These are phyloP conservation scores for Mycocentrospora acerina DNA, from an alignment of 2,329 filamentous ascomycete genomes.

Conservation along the genomic window DNA sequence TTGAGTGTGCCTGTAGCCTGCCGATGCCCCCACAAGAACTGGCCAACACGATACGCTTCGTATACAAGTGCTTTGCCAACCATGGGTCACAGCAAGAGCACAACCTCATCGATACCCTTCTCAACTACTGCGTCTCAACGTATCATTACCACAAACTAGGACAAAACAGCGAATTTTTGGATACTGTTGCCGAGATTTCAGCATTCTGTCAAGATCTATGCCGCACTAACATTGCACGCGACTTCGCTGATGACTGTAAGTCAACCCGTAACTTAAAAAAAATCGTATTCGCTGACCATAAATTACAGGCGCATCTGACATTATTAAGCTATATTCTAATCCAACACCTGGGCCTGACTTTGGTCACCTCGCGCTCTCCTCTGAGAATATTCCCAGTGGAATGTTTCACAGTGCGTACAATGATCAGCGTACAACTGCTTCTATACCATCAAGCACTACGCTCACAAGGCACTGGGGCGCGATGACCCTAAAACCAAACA, in stretches of 20 bases:
- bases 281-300: background rate
- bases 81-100: conserved; percentile 24
- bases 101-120: conserved; percentile 41
- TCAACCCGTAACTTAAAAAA: conserved; percentile 1
- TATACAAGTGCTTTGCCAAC: conserved; percentile 31
- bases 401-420: conserved; percentile 7
- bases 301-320: conserved; percentile 7
- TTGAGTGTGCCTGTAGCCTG: conserved; percentile 43
- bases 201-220: conserved; percentile 47
- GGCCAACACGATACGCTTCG: conserved; percentile 42
- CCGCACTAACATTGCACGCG: conserved; percentile 38
- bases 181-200: conserved; percentile 38
- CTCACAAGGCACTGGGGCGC: background rate
- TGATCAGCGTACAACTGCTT: background rate
- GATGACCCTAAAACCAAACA: no score
- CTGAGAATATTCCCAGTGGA: conserved; percentile 13
- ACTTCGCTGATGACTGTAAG: conserved; percentile 46
- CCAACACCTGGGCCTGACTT: background rate
- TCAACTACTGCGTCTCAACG: conserved; percentile 47
- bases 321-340: conserved; percentile 4
- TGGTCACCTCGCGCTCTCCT: conserved; percentile 5
- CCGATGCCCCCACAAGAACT: conserved; percentile 43
- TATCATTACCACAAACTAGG: conserved; percentile 43
- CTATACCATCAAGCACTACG: background rate
- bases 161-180: conserved; percentile 38